Evolutionary conservation across 2,329 filamentous ascomycete species (phyloP), one percentile per base, ranked within the genome.

Genomic region (Aspergillus thermomutatus): DNA sequence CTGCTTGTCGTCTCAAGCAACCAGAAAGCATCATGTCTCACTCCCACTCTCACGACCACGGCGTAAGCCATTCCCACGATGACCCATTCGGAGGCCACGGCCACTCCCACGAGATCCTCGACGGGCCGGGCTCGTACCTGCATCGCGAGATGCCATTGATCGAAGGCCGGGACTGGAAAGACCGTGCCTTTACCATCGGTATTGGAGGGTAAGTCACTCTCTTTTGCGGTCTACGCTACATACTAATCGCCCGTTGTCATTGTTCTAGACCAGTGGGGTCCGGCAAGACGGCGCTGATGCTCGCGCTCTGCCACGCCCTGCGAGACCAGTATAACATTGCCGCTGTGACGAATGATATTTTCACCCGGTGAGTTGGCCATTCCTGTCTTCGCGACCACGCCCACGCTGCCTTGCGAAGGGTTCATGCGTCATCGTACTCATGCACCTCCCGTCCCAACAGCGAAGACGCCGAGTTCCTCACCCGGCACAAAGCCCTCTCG

Each of bases 321-420:
- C 89, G 94, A 60, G 82, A 87, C 51, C 80, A 84, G 54, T 92
- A 90, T 83, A 91, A 87, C 71, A 89, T 99, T 69, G 94, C 94
- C 0, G 94, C 92, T 58, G 93, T 99, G 23, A 99, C 94, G 50
- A 97, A 97, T 82, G 93, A 97, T 81, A 97, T 97, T 81, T 97
- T 97, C 82, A 97, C 93, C 23, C 89, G 82, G 76, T 79, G 63
- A n/a, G 64, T 59, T 17, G n/a, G n/a, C n/a, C n/a, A n/a, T n/a
- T n/a, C n/a, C n/a, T n/a, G n/a, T n/a, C n/a, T n/a, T n/a, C n/a
- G n/a, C n/a, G n/a, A n/a, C n/a, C n/a, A n/a, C n/a, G n/a, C n/a
- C n/a, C n/a, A n/a, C n/a, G n/a, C n/a, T n/a, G n/a, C n/a, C n/a
- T n/a, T n/a, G n/a, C n/a, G n/a, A n/a, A n/a, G n/a, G n/a, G n/a